phyloP scores from a whole-genome alignment of 345 rosid genomes.

The Pistacia atlantica region DNA sequence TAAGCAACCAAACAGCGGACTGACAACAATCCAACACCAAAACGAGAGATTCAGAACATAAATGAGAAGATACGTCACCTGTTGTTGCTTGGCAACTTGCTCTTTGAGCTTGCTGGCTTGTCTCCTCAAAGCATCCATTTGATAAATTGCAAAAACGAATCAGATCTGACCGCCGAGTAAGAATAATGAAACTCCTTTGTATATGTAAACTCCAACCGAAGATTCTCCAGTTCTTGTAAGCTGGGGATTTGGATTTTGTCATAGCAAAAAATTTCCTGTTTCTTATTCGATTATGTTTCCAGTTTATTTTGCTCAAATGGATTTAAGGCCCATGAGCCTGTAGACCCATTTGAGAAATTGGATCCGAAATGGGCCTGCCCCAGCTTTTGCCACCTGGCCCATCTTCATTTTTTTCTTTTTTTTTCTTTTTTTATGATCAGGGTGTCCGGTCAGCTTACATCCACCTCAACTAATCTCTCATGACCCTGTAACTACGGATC shows the following conservation, averaged over 20 bases:
- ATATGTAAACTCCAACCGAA: background rate
- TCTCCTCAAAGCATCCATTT: conserved; percentile 86
- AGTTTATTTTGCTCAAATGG: background rate
- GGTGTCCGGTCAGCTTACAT: too few relatives aligned
- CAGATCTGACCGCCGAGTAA: conserved; percentile 14
- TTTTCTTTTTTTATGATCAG: background rate
- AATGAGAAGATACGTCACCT: conserved; percentile 33
- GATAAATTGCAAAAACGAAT: background rate
- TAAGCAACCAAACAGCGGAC: conserved; percentile 4
- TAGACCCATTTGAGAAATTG: background rate
- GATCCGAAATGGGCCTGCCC: background rate
- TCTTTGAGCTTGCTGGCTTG: conserved; percentile 95
- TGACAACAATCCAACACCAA: background rate
- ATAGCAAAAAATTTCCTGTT: background rate
- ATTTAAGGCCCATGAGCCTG: background rate
- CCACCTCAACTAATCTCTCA: too few relatives aligned
- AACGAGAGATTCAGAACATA: background rate
- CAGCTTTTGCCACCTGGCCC: too few relatives aligned
- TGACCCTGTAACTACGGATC: too few relatives aligned
- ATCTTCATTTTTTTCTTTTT: background rate
- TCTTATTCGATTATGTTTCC: background rate
- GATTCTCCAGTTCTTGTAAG: background rate
- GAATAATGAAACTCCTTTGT: background rate
- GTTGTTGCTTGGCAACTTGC: conserved; percentile 95
- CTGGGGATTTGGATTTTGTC: background rate